Evolutionary conservation across 1,284 basidiomycete species (phyloP).

Genomic region (Trichosporon faecale): DNA sequence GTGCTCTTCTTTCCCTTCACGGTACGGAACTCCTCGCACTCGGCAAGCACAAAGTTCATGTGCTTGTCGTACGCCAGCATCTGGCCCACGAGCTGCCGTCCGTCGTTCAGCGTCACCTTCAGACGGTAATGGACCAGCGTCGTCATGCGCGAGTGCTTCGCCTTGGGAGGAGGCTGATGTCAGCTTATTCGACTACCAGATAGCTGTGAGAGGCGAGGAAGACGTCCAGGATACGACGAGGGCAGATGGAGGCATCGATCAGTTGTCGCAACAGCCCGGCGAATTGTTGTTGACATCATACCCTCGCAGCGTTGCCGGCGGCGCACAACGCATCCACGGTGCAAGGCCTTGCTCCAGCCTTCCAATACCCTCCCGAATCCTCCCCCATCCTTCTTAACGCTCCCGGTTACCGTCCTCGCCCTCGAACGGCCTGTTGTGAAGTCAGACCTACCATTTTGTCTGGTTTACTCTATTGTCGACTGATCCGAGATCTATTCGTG

Average conservation of each 20-base stretch:
- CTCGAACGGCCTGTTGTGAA: not conserved
- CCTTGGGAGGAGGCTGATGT: conserved; percentile 62
- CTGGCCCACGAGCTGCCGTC: conserved; percentile 90
- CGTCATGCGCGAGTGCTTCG: conserved; percentile 97
- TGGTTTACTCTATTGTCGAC: not conserved
- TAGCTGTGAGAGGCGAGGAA: not conserved
- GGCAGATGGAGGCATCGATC: not conserved
- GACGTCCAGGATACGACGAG: not conserved
- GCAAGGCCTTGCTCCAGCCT: not conserved
- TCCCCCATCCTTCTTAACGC: not conserved
- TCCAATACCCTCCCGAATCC: not conserved
- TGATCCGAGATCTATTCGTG: not conserved
- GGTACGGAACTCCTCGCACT: conserved; percentile 92
- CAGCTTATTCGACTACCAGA: not conserved
- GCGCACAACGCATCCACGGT: not conserved
- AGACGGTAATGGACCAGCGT: conserved; percentile 95
- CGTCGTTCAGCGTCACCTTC: conserved; percentile 96
- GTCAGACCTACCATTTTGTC: not conserved
- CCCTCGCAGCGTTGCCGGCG: not conserved
- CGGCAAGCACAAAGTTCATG: conserved; percentile 98
- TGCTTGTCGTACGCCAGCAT: conserved; percentile 99
- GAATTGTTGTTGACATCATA: not conserved
- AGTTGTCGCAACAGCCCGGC: not conserved
- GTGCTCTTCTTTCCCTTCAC: conserved; percentile 59
- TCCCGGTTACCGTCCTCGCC: not conserved